Percentiles rank a stretch among this genome's conserved stretches.
phyloP scores from a whole-genome alignment of 164 flowering plant species.

The Magnolia kwangsiensis region DNA sequence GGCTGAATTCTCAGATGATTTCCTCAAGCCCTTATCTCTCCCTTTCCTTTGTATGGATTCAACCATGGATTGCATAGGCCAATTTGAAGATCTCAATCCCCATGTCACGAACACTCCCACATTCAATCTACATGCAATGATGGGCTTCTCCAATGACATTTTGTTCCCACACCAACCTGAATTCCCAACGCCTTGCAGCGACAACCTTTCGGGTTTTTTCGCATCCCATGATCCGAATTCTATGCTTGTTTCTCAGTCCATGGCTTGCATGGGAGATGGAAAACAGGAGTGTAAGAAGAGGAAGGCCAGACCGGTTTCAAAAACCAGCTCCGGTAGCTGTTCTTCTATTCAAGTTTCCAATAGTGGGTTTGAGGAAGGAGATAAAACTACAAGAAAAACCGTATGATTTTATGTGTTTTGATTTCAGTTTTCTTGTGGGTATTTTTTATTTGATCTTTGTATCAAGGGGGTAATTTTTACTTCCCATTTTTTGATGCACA shows the following conservation, averaged over 20 bases:
- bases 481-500: neutral
- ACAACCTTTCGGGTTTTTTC: constrained; percentile 7
- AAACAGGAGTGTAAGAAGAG: constrained; percentile 23
- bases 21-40: constrained; percentile 24
- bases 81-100: constrained; percentile 15
- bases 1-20: constrained; percentile 23
- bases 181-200: constrained; percentile 5
- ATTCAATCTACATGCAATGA: constrained; percentile 15
- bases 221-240: constrained; percentile 12
- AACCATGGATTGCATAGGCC: constrained; percentile 27
- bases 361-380: constrained; percentile 7
- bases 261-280: constrained; percentile 6
- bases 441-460: neutral
- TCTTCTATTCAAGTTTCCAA: constrained; percentile 15
- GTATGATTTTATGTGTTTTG: constrained; percentile 15
- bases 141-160: constrained; percentile 24
- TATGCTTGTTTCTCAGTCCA: constrained; percentile 15
- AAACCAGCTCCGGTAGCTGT: constrained; percentile 23
- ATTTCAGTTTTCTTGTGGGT: neutral
- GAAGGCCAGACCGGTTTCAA: constrained; percentile 18
- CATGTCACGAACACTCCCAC: constrained; percentile 18
- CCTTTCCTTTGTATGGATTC: constrained; percentile 28
- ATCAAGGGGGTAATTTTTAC: neutral
- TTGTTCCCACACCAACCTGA: constrained; percentile 24
- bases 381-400: constrained; percentile 15